Conservation (phyloP, 305 asterid genomes). For the Solanum hybrid region DNA sequence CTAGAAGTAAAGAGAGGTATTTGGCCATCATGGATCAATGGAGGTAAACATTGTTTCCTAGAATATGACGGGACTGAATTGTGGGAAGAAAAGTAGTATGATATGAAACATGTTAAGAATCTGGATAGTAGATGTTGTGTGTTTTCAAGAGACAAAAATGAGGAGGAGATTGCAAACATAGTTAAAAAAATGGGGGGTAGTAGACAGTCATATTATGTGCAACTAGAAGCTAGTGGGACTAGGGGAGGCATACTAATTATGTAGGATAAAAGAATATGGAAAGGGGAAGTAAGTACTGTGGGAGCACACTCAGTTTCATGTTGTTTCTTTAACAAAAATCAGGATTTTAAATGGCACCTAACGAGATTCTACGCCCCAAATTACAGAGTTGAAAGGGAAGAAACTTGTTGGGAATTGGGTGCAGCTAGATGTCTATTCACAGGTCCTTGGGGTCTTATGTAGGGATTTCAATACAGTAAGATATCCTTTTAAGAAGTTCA, state of each 20-base stretch:
- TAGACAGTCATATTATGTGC: not conserved
- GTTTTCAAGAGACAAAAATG: not conserved
- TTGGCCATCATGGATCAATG: too few relatives aligned
- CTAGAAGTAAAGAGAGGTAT: too few relatives aligned
- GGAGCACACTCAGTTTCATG: not conserved
- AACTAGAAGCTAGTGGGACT: not conserved
- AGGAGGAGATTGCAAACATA: not conserved
- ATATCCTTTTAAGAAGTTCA: not conserved
- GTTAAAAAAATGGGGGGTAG: not conserved
- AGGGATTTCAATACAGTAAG: not conserved
- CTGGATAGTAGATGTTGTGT: not conserved
- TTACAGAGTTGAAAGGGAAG: not conserved
- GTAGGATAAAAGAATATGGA: not conserved
- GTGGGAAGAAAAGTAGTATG: too few relatives aligned
- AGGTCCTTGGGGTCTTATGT: not conserved
- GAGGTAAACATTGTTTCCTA: too few relatives aligned
- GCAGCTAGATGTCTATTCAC: not conserved
- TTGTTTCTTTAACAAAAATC: not conserved
- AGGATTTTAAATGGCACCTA: not conserved
- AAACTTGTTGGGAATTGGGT: not conserved
- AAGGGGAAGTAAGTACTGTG: not conserved
- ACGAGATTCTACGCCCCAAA: not conserved
- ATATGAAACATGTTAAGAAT: not conserved
- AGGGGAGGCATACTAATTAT: not conserved
- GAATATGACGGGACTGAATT: too few relatives aligned